Evolutionary conservation across 345 rosid species (phyloP).

Genomic region (Bruguiera parviflora): DNA sequence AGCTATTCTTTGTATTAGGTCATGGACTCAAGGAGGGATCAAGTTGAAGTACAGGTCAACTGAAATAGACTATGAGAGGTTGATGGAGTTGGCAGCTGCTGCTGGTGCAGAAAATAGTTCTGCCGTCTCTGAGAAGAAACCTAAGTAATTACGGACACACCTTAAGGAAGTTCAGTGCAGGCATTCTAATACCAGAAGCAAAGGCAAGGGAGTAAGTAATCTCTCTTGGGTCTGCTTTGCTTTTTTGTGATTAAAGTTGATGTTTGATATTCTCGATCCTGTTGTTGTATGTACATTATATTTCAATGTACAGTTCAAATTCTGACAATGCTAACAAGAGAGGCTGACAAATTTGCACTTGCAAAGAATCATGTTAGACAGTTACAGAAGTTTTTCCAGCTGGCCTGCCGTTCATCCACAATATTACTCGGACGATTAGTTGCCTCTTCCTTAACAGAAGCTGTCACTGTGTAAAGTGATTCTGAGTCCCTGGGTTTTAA

Average conservation of each 20-base stretch:
- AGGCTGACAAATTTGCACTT: neutral
- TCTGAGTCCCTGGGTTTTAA: no score
- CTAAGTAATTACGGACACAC: constrained; percentile 25
- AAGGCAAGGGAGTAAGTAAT: neutral
- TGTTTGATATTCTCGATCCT: neutral
- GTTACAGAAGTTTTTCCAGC: no score
- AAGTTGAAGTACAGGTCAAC: constrained; percentile 65
- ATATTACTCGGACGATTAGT: no score
- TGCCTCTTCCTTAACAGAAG: no score
- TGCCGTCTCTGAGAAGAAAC: constrained; percentile 51
- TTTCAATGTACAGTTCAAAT: constrained; percentile 28
- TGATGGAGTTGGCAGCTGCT: constrained; percentile 74
- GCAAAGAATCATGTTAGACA: no score
- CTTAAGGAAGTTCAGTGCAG: neutral
- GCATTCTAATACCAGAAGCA: constrained; percentile 5
- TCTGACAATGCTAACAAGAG: constrained; percentile 25
- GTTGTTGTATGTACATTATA: constrained; percentile 27
- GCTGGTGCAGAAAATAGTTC: constrained; percentile 37
- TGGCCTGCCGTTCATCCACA: no score
- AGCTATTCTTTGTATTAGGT: constrained; percentile 67
- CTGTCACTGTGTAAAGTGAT: no score
- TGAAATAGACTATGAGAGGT: constrained; percentile 73
- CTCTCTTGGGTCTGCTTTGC: constrained; percentile 5
- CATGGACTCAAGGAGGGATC: constrained; percentile 80
- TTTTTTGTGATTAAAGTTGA: neutral